A percentile compares a stretch with the other conserved stretches of the same genome.
Conservation (phyloP, 1,139 yeast genomes). For the Pichia sp. region DNA sequence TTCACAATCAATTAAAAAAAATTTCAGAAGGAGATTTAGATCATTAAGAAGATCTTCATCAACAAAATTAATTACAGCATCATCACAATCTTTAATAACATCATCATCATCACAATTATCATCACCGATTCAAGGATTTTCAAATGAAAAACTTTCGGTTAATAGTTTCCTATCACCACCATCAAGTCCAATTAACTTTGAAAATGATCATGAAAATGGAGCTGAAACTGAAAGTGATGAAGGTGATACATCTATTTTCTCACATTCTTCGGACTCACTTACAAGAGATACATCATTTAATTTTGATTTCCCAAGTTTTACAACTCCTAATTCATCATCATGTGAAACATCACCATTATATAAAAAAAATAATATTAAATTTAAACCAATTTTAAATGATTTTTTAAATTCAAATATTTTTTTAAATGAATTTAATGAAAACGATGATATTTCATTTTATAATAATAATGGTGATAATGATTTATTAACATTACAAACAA, state of each 20-base stretch:
- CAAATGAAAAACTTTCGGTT: neutral
- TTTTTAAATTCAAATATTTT: neutral
- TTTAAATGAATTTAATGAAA: neutral
- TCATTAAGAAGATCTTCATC: constrained; percentile 7
- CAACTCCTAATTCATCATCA: constrained; percentile 1
- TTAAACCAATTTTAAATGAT: constrained; percentile 1
- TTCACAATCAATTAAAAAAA: constrained; percentile 12
- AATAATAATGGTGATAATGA: neutral
- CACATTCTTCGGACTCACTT: constrained; percentile 6
- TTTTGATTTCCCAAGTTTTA: constrained; percentile 1
- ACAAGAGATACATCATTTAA: constrained; percentile 9
- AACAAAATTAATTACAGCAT: neutral
- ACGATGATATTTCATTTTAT: neutral
- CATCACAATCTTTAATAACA: neutral
- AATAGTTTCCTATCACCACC: constrained; percentile 5
- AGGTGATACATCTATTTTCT: constrained; percentile 8
- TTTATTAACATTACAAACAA: neutral
- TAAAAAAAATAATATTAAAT: constrained; percentile 1
- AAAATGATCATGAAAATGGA: constrained; percentile 3
- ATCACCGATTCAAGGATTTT: constrained; percentile 1
- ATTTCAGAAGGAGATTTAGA: constrained; percentile 5
- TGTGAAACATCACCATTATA: constrained; percentile 14
- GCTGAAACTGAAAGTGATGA: constrained; percentile 4
- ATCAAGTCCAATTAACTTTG: constrained; percentile 4
- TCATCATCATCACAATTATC: neutral